Evolutionary conservation across 2,329 filamentous ascomycete species (phyloP), one percentile per base, ranked within the genome.

Genomic region (Fusarium graminum): DNA sequence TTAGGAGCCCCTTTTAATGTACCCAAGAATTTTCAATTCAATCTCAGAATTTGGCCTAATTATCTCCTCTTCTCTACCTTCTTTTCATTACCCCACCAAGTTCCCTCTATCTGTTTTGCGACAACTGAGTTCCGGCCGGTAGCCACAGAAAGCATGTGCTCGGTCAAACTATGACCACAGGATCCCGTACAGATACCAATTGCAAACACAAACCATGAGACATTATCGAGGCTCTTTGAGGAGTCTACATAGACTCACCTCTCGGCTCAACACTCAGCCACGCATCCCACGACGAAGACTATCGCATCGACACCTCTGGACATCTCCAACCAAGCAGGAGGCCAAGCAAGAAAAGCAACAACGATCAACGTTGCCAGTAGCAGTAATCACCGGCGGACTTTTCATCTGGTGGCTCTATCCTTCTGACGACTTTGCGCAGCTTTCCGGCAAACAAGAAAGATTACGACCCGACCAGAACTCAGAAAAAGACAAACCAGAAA

Each of bases 321-420:
- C 56, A 52, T 69, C 51, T 12, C 49, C 59, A 44, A 51, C 59
- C 44, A 59, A 59, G 28, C 52, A 49, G 43, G 60, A 63, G 52
- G 60, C 56, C 28, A 69, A 72, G 52, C 52, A 72, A 57, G 52
- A 70, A 52, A 52, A 58, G 43, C 66, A 68, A 59, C 68, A 67
- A 59, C 59, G 59, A 38, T 72, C 71, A 44, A 63, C 71, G 52
- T 67, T 76, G 36, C 73, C 77, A 11, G 68, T 74, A 47, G 75
- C 74, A 59, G 69, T 80, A 59, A 67, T 78, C 55, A 73, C 77
- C 26, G 73, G 74, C 41, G 75, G 75, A n/a, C 68, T 81, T 30
- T 76, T 81, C 47, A 73, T 79, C 42, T 82, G 80, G 80, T 76
- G 74, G 74, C 74, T 82, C 6, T 82, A 82, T 52, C 80, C 80